Evolutionary conservation across 2,329 filamentous ascomycete genomes (phyloP).

Genomic region (Lachnellula hyalina): DNA sequence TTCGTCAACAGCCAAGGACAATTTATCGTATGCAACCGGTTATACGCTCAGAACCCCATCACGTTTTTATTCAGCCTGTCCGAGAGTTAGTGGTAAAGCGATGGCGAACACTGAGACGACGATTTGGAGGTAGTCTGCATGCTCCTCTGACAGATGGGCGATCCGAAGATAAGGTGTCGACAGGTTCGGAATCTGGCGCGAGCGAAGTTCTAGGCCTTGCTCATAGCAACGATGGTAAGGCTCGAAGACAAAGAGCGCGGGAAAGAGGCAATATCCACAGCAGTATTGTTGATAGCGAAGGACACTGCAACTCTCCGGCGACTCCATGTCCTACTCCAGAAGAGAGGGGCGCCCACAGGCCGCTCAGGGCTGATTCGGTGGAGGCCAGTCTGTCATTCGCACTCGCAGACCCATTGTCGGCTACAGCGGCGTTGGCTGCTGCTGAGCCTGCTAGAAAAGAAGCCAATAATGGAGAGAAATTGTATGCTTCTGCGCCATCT

Average conservation of each 20-base stretch:
- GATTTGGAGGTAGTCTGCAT: slow-evolving; percentile 24
- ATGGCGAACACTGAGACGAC: slow-evolving; percentile 24
- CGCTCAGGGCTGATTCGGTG: background rate
- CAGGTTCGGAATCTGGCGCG: slow-evolving; percentile 7
- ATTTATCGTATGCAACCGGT: slow-evolving; percentile 22
- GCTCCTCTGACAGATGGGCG: slow-evolving; percentile 10
- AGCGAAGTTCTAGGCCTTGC: slow-evolving; percentile 10
- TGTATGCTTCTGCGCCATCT: background rate
- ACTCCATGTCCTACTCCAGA: slow-evolving; percentile 13
- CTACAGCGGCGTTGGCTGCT: slow-evolving; percentile 7
- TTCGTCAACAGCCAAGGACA: background rate
- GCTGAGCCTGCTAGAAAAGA: background rate
- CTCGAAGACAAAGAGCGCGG: slow-evolving; percentile 22
- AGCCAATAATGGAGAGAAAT: background rate
- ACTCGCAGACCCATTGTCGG: slow-evolving; percentile 7
- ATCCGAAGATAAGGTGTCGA: slow-evolving; percentile 10
- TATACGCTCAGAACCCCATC: slow-evolving; percentile 26
- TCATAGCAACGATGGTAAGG: slow-evolving; percentile 19
- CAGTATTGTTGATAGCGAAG: slow-evolving; percentile 18
- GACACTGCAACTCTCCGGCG: slow-evolving; percentile 22
- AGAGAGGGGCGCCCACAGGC: background rate
- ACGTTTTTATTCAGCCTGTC: slow-evolving; percentile 28
- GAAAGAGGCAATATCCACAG: slow-evolving; percentile 28
- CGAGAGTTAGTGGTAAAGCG: slow-evolving; percentile 27
- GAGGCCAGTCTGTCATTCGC: slow-evolving; percentile 2